Conservation (phyloP, 2,329 filamentous ascomycete species). For the Beauveria scarabaeidicola region DNA sequence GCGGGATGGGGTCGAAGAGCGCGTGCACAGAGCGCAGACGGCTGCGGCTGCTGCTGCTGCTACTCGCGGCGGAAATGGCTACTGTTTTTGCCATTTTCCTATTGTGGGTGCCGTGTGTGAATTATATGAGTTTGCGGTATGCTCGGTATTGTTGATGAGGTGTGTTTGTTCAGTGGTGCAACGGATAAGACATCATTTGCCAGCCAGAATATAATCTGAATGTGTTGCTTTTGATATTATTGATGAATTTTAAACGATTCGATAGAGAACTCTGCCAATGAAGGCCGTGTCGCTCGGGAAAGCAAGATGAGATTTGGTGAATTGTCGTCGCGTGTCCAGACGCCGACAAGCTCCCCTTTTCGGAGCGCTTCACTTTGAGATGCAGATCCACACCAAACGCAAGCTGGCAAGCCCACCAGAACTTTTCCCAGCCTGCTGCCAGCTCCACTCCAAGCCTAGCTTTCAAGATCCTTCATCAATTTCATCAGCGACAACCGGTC, state of each 20-base stretch:
- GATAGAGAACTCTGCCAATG: not conserved
- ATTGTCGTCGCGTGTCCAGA: not conserved
- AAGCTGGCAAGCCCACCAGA: not conserved
- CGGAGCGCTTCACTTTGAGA: not conserved
- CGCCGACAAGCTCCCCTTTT: slow-evolving; percentile 3
- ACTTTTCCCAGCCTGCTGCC: slow-evolving; percentile 2
- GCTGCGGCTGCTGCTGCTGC: slow-evolving; percentile 2
- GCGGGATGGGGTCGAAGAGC: slow-evolving; percentile 30
- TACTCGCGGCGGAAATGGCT: not conserved
- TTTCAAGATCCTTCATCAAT: not conserved
- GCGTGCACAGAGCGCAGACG: slow-evolving; percentile 11
- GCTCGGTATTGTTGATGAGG: not conserved
- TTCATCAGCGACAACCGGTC: not conserved
- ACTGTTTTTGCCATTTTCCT: not conserved
- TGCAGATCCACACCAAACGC: slow-evolving; percentile 1
- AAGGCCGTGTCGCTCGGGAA: not conserved
- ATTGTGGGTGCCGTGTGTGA: not conserved
- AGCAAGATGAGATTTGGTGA: not conserved
- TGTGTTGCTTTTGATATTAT: not conserved
- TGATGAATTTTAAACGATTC: not conserved
- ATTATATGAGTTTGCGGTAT: not conserved
- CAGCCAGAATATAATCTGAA: not conserved
- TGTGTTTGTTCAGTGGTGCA: not conserved
- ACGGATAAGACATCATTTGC: not conserved
- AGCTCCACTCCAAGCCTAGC: not conserved